Base-by-base conservation (phyloP, 768 basidiomycete genomes). In the Suillus bovinus region DNA sequence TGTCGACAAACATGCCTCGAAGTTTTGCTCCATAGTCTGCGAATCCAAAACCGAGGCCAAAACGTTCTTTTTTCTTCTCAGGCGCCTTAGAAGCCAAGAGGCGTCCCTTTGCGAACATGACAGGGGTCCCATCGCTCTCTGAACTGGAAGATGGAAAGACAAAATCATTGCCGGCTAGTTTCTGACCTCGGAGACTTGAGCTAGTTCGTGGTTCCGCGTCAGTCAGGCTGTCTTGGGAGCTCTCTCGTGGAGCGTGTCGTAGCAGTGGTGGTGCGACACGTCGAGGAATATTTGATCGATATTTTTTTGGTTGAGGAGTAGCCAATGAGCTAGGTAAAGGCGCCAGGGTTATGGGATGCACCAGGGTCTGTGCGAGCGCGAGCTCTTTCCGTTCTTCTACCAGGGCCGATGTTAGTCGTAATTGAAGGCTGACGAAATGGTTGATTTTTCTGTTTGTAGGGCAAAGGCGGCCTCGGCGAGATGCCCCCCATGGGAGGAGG, bases 141-240 rank as follows among this genome's bases (percentile, higher is more conserved):
- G 80, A 80, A 53, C 80, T 74, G 22, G 74, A 77, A 10, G 81
- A 79, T 3, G 78, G 70, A n/a, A 77, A 67, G 13, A 79, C 74
- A 47, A 78, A 78, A 1, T 79, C 77, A 61, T 82, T 83, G 8
- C 80, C 75, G 13, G 78, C 79, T 20, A 83, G 70, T 46, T 77
- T 81, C 5, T 82, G 77, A 56, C 72, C 74, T 27, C 71, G 71
- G n/a, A 24, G 59, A 13, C 20, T 33, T 53, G 65, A 13, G 24
- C 50, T 29, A 63, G 39, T 20, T 79, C 75, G 41, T 49, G 71
- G 69, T 53, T 76, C 75, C n/a, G 64, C 20, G 6, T 52, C 50
- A 10, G 50, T 52, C 50, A 52, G 20, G 11, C 50, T 52, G 11
- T 52, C 50, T n/a, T 33, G 10, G 3, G 50, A 33, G 10, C 50